Conservation (phyloP, 139 green algal species). For the Chlorella sp. region DNA sequence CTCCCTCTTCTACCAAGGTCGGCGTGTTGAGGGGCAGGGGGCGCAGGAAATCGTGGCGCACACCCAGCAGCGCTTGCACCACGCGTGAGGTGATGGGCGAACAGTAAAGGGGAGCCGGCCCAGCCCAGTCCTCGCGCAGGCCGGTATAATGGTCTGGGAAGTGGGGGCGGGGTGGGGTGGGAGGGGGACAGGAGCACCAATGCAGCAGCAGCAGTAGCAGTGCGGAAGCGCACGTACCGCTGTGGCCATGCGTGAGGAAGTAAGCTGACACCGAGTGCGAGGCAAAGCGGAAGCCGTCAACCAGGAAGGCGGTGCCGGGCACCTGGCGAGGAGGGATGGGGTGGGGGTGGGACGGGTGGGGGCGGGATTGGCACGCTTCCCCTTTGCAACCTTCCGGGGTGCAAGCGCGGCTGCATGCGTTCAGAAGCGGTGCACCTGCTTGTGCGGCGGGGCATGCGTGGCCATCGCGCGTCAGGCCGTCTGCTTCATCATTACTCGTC, state of each 20-base stretch:
- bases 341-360: no score
- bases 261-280: slow-evolving; percentile 28
- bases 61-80: slow-evolving; percentile 52
- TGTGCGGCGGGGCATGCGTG: no score
- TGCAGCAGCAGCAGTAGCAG: not conserved
- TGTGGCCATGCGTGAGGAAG: slow-evolving; percentile 75
- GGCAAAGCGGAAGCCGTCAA: slow-evolving; percentile 55
- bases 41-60: slow-evolving; percentile 40
- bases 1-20: slow-evolving; percentile 38
- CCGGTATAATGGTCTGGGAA: slow-evolving; percentile 82
- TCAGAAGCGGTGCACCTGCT: no score
- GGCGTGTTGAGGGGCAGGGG: slow-evolving; percentile 52
- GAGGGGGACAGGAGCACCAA: not conserved
- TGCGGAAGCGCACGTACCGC: slow-evolving; percentile 30
- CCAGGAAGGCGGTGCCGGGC: slow-evolving; percentile 47
- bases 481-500: no score
- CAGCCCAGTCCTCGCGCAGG: slow-evolving; percentile 72
- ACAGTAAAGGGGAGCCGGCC: slow-evolving; percentile 79
- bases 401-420: no score
- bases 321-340: no score
- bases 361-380: no score
- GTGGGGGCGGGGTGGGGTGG: not conserved
- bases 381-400: no score
- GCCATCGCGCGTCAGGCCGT: no score
- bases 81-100: slow-evolving; percentile 65